phyloP scores from a whole-genome alignment of 2,329 filamentous ascomycete genomes.

The Claviceps humidiphila region DNA sequence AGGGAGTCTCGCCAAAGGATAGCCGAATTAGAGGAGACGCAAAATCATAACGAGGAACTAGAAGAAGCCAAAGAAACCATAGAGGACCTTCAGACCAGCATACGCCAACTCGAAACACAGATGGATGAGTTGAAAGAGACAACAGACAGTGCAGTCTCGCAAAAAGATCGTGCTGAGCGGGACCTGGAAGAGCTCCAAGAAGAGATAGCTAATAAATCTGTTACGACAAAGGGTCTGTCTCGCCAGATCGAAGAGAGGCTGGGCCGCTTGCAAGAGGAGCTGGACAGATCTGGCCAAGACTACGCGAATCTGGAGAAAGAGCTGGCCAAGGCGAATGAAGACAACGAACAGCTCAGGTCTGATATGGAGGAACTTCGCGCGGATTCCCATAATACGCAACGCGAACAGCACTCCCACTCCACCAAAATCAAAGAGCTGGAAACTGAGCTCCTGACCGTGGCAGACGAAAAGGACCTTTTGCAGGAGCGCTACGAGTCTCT shows the following conservation, averaged over 20 bases:
- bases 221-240: constrained; percentile 60
- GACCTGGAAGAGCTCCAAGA: constrained; percentile 57
- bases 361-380: constrained; percentile 29
- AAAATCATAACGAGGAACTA: constrained; percentile 36
- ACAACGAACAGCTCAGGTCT: constrained; percentile 30
- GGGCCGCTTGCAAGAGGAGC: constrained; percentile 51
- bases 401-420: constrained; percentile 23
- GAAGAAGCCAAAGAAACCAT: constrained; percentile 45
- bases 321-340: constrained; percentile 30
- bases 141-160: constrained; percentile 36
- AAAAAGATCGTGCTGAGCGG: constrained; percentile 43
- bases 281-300: constrained; percentile 39
- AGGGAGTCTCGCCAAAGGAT: constrained; percentile 40
- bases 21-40: constrained; percentile 44
- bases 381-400: constrained; percentile 18
- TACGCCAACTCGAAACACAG: constrained; percentile 40
- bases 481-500: constrained; percentile 57
- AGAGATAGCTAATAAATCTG: constrained; percentile 67
- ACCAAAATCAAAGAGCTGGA: constrained; percentile 41
- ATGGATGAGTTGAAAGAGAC: constrained; percentile 41
- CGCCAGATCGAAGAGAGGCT: constrained; percentile 64
- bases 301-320: constrained; percentile 40
- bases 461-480: constrained; percentile 55
- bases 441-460: constrained; percentile 43
- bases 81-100: constrained; percentile 41